Evolutionary conservation across 2,329 filamentous ascomycete genomes (phyloP).

Genomic region (Verticillium alfalfae): DNA sequence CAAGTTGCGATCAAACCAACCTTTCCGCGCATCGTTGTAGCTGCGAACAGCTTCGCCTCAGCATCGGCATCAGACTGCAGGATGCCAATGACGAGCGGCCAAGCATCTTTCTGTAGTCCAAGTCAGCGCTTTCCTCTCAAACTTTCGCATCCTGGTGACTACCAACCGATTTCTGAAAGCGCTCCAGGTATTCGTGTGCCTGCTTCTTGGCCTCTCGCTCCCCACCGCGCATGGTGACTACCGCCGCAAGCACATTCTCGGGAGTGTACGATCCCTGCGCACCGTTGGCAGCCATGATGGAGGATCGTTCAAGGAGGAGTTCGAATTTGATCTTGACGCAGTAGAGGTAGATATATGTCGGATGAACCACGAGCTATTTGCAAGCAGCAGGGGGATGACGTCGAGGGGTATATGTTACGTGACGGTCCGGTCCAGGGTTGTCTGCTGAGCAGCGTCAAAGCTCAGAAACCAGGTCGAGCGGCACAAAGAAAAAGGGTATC

Average conservation of each 20-base stretch:
- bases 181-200: slow-evolving; percentile 85
- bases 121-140: neutral
- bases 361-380: neutral
- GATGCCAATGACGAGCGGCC: slow-evolving; percentile 82
- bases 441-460: neutral
- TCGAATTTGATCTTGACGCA: neutral
- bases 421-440: neutral
- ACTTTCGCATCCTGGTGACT: neutral
- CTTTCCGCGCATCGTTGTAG: slow-evolving; percentile 97
- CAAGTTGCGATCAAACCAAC: slow-evolving; percentile 40
- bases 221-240: slow-evolving; percentile 86
- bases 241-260: slow-evolving; percentile 70
- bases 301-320: neutral
- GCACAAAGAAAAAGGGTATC: neutral
- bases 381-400: neutral
- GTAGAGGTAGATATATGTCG: neutral
- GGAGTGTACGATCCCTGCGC: slow-evolving; percentile 71
- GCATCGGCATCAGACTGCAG: slow-evolving; percentile 75
- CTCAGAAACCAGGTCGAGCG: neutral
- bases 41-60: slow-evolving; percentile 90
- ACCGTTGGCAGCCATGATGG: slow-evolving; percentile 61
- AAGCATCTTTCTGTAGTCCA: slow-evolving; percentile 73
- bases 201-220: slow-evolving; percentile 80
- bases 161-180: slow-evolving; percentile 91
- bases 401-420: neutral